Conservation (phyloP, 805 yeast species). For the Barnettozyma populi region DNA sequence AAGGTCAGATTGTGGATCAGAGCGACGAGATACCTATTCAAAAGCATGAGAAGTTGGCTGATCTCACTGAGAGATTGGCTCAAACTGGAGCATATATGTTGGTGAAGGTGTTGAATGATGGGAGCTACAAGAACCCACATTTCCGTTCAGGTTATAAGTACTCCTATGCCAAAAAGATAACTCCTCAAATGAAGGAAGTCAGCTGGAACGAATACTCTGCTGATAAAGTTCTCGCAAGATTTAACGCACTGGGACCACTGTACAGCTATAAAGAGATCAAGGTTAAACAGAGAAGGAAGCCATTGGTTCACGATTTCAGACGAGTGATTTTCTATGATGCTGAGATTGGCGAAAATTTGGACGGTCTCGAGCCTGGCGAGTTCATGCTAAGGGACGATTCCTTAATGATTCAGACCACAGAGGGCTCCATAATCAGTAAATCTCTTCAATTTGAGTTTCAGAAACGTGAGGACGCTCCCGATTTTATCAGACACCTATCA, state of each 20-base stretch:
- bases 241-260: slow-evolving; percentile 53
- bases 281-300: slow-evolving; percentile 29
- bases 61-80: slow-evolving; percentile 51
- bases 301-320: slow-evolving; percentile 27
- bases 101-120: slow-evolving; percentile 34
- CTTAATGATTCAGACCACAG: slow-evolving; percentile 38
- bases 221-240: slow-evolving; percentile 34
- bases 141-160: slow-evolving; percentile 27
- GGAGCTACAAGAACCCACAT: slow-evolving; percentile 21
- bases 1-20: slow-evolving; percentile 65
- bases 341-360: slow-evolving; percentile 2
- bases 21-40: slow-evolving; percentile 38
- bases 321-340: slow-evolving; percentile 47
- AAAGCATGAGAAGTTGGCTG: slow-evolving; percentile 37
- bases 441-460: slow-evolving; percentile 52
- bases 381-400: slow-evolving; percentile 23
- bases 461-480: slow-evolving; percentile 37
- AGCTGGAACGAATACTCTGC: slow-evolving; percentile 40
- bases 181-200: slow-evolving; percentile 36
- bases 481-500: slow-evolving; percentile 38
- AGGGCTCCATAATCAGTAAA: slow-evolving; percentile 35
- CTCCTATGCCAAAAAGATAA: slow-evolving; percentile 57
- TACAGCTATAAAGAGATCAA: slow-evolving; percentile 39
- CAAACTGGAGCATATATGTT: slow-evolving; percentile 57
- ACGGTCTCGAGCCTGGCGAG: slow-evolving; percentile 22